Evolutionary conservation across 2,329 filamentous ascomycete species (phyloP), one percentile per base, ranked within the genome.

Genomic region (Arthrinium phaeospermum): DNA sequence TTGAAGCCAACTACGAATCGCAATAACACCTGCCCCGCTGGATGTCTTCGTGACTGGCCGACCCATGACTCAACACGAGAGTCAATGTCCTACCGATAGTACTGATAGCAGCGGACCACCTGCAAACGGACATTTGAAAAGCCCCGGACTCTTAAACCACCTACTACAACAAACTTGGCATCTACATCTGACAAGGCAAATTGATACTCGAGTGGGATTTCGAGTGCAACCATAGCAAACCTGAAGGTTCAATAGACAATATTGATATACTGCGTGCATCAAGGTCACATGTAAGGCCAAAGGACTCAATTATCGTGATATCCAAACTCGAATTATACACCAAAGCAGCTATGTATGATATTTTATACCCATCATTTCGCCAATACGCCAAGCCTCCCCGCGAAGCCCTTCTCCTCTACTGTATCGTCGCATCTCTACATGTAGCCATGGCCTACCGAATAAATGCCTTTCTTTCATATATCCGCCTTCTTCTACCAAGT

Each of bases 381-480:
- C 57, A 64, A n/a, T 64, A 64, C 57, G 57, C 57, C 57, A 64
- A 51, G 49, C 49, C 12, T n/a, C 47, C 12, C 22, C 47, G 16
- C 45, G 22, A 37, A 53, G 51, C 51, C 51, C 27, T 22, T n/a
- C 27, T 53, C 27, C 8, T 64, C 34, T 41, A 64, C 8, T 37
- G 19, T n/a, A 34, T 64, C 6, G 12, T 64, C 6, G 12, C 1
- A 37, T 14, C 19, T 41, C 46, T n/a, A 19, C 19, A 12, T n/a
- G 46, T n/a, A 49, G 2, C 27, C 27, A 4, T 30, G 4, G 27
- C 27, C 27, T n/a, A n/a, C n/a, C n/a, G n/a, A n/a, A n/a, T n/a
- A n/a, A n/a, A n/a, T n/a, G n/a, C n/a, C n/a, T n/a, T n/a, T n/a
- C n/a, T n/a, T n/a, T n/a, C n/a, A n/a, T n/a, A n/a, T n/a, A n/a